These are phyloP conservation scores for Boletellus emodensis DNA, from an alignment of 768 basidiomycete genomes.

Conservation along the genomic window DNA sequence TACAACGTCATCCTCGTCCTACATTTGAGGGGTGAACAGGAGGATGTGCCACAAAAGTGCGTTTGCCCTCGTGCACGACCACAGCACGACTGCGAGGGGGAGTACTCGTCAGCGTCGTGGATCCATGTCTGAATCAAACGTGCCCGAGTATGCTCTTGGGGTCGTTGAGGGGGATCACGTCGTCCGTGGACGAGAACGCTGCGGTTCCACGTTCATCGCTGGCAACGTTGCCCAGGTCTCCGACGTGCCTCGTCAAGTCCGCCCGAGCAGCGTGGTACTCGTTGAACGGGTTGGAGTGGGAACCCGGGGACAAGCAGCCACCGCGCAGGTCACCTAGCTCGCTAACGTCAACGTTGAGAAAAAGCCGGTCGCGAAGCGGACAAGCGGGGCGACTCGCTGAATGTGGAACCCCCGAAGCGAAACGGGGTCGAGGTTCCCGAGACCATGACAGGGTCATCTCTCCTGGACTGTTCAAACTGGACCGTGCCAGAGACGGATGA, in stretches of 20 bases:
- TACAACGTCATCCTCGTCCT: conserved; percentile 82
- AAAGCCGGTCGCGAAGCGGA: conserved; percentile 19
- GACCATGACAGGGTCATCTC: conserved; percentile 52
- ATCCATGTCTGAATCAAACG: conserved; percentile 15
- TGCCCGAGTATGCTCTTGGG: conserved; percentile 68
- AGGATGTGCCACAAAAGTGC: not conserved
- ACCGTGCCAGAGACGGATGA: conserved; percentile 61
- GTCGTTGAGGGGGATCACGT: conserved; percentile 62
- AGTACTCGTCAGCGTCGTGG: not conserved
- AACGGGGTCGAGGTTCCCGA: conserved; percentile 58
- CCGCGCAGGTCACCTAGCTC: conserved; percentile 56
- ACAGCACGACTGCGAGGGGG: conserved; percentile 51
- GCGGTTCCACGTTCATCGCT: conserved; percentile 57
- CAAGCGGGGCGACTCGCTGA: conserved; percentile 48
- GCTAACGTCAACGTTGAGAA: conserved; percentile 3
- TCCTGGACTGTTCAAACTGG: conserved; percentile 54
- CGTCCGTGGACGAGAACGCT: conserved; percentile 54
- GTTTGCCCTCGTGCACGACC: conserved; percentile 55
- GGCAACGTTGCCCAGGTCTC: conserved; percentile 73
- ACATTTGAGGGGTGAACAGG: conserved; percentile 5
- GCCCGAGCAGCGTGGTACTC: conserved; percentile 63
- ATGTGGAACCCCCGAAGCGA: conserved; percentile 74
- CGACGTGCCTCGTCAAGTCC: conserved; percentile 59
- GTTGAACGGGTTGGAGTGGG: conserved; percentile 74
- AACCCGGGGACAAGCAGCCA: conserved; percentile 66